A percentile compares a stretch with the other conserved stretches of the same genome.
These are phyloP conservation scores for Diutina scorzettiae DNA, from an alignment of 1,139 yeast genomes.

Conservation along the genomic window DNA sequence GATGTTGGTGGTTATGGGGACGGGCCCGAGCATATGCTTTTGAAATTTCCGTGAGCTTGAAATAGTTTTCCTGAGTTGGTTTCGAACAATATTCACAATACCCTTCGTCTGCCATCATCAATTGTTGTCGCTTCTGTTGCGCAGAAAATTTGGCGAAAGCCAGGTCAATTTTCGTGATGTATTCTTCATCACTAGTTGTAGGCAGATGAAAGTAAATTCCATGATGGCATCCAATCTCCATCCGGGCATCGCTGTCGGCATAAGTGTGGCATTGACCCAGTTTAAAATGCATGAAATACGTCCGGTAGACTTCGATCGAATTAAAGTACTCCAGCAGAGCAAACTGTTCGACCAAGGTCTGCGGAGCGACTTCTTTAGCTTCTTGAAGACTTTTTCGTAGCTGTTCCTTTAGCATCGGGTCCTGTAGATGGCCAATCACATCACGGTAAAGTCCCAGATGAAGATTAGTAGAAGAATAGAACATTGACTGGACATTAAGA, in stretches of 20 bases:
- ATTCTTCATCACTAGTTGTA: slow-evolving; percentile 13
- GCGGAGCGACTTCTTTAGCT: background rate
- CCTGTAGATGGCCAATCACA: background rate
- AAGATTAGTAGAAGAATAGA: background rate
- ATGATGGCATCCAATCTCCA: background rate
- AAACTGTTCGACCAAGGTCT: background rate
- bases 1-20: background rate
- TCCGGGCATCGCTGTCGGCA: background rate
- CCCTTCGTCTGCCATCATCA: background rate
- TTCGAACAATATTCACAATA: slow-evolving; percentile 7
- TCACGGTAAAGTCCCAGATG: background rate
- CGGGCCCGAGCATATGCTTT: background rate
- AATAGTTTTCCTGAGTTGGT: slow-evolving; percentile 14
- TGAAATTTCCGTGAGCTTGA: background rate
- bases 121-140: background rate
- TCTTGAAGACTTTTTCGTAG: background rate
- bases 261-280: background rate
- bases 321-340: background rate
- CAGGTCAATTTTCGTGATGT: slow-evolving; percentile 11
- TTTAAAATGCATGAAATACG: background rate
- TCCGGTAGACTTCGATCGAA: background rate
- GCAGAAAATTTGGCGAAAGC: slow-evolving; percentile 12
- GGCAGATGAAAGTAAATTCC: background rate
- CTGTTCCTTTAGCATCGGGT: background rate
- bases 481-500: slow-evolving; percentile 2